Evolutionary conservation across 345 rosid genomes (phyloP), one percentile per base, ranked within the genome.

Genomic region (Bruguiera sexangula): DNA sequence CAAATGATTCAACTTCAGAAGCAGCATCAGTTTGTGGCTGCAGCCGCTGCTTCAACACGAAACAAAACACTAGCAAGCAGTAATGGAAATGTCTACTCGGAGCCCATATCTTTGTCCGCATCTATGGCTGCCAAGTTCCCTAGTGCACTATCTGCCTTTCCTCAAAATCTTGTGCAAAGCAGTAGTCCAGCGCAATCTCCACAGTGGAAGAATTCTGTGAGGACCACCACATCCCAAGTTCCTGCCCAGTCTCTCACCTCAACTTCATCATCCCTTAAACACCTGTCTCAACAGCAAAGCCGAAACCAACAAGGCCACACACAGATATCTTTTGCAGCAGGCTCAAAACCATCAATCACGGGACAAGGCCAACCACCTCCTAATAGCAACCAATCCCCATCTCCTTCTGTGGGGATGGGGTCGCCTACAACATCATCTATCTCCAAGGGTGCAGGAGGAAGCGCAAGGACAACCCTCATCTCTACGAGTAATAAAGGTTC

Each of bases 361-460:
- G 65, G 68, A 34, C 97, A 82, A 77, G 87, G 75, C 29, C 97
- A 85, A 76, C 90, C 73, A 51, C 79, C 72, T 63, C 82, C 87
- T 46, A 83, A 72, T 63, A 57, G 71, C 68, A 85, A 79, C 74
- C 97, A 81, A 65, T 79, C 88, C 16, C 80, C 80, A 0, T 86
- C 97, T 71, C 86, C 97, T 58, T 85, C 86, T 2, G 60, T 87
- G 81, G 72, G 82, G 60, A 91, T 84, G 68, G 91, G 94, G 51
- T 90, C 98, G 55, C 96, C 99, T 15, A 84, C 97, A 3, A 79
- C 93, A 15, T 87, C 97, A 27, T 88, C 97, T 0, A 73, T 92
- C 62, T 92, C 99, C 55, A 92, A 91, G 80, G 84, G 91, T 62
- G 83, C 92, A 7, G 85, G 97, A 54, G 99, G 97, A 65, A 96